Evolutionary conservation across 208 protist genomes (phyloP), one percentile per base, ranked within the genome.

Genomic region (Strigomonas culicis): DNA sequence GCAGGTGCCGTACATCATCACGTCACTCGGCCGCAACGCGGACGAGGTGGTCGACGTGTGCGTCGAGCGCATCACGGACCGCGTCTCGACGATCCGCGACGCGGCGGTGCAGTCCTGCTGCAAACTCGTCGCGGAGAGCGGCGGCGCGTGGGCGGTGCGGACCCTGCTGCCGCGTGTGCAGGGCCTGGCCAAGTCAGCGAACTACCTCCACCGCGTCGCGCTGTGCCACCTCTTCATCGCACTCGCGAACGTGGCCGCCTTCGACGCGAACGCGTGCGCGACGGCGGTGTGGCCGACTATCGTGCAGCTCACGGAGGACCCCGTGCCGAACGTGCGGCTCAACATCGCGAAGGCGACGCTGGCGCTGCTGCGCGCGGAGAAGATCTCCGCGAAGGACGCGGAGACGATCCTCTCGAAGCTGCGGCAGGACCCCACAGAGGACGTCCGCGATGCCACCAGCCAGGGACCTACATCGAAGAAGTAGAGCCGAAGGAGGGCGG

Each of bases 1-100:
- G 41, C 86, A 93, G 71, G 78, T 95, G 60, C 86, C 90, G 1
- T 85, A 80, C 68, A 70, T 95, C 52, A 91, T 95, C 71, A 89
- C 82, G 10, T 82, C 82, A 2, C 74, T 92, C 7, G 89, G 83
- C 13, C 71, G 70, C 44, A 78, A 74, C 63, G 79, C 77, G 13
- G 82, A 91, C 41, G 81, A 93, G 58, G 82, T 95, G 56, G 68
- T 95, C 24, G 77, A 93, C 24, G 76, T 95, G 24, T 95, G 90
- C 55, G 71, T 92, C 11, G 69, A 79, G 67, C 82, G 81, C 28
- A 63, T 95, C 43, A 81, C 77, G 7, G 90, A 95, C 65, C 90
- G 90, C 64, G 90, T 95, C 21, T 81, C 90, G 1, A 87, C 86
- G 10, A 95, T 95, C 52, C 90, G 90, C 34, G 80, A 88, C 25